phyloP scores from a whole-genome alignment of 2,329 filamentous ascomycete species.

The Didymella segeticola region DNA sequence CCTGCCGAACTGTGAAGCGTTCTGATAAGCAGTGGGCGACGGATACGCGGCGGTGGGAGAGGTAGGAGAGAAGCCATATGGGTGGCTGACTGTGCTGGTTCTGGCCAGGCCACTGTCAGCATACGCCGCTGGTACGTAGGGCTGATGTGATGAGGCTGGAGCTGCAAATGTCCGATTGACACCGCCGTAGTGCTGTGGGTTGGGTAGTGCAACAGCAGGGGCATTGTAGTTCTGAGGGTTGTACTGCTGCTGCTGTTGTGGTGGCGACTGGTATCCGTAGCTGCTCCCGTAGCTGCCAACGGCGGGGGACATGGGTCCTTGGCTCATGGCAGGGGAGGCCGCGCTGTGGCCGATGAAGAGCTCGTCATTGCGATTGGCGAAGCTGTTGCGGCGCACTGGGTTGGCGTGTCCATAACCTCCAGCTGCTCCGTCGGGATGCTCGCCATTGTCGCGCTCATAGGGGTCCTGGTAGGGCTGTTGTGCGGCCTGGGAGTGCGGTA shows the following conservation, averaged over 20 bases:
- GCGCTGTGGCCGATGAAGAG: conserved; percentile 62
- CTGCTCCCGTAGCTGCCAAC: conserved; percentile 30
- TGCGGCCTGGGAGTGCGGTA: conserved; percentile 50
- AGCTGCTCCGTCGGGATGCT: conserved; percentile 65
- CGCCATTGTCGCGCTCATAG: conserved; percentile 72
- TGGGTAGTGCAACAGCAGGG: conserved; percentile 52
- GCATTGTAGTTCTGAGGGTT: conserved; percentile 68
- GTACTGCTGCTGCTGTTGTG: conserved; percentile 56
- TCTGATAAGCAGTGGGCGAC: conserved; percentile 40
- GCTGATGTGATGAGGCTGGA: conserved; percentile 40
- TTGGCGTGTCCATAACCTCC: conserved; percentile 46
- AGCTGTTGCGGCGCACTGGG: conserved; percentile 47
- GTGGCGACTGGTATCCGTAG: conserved; percentile 53
- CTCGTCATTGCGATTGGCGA: conserved; percentile 60
- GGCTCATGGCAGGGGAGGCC: conserved; percentile 41
- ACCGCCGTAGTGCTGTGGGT: conserved; percentile 68
- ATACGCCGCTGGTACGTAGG: conserved; percentile 56
- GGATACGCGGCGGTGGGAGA: conserved; percentile 41
- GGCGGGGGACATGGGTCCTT: conserved; percentile 39
- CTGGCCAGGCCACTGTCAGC: conserved; percentile 43
- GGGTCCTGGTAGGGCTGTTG: conserved; percentile 45
- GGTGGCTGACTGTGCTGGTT: conserved; percentile 42
- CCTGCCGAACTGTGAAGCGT: conserved; percentile 39
- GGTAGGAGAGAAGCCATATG: conserved; percentile 48
- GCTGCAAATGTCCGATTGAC: conserved; percentile 46